phyloP scores from a whole-genome alignment of 2,329 filamentous ascomycete genomes.

The Fusarium continuum region DNA sequence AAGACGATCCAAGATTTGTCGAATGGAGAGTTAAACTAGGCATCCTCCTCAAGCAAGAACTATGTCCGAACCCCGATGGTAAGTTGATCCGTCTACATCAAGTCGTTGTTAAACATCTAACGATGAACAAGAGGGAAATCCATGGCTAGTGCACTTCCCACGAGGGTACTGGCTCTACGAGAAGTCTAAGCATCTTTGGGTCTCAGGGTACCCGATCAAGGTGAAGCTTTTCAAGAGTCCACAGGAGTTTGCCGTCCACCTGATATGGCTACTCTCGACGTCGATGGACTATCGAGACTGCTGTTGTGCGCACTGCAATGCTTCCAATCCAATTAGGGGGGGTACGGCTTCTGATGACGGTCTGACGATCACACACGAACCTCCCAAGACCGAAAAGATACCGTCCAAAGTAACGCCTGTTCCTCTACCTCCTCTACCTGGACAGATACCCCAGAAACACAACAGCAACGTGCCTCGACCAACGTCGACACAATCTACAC shows the following conservation, averaged over 20 bases:
- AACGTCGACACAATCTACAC: conserved; percentile 44
- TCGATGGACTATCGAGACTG: conserved; percentile 60
- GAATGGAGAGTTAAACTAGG: conserved; percentile 58
- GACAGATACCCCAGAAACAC: conserved; percentile 48
- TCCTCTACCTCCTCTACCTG: conserved; percentile 49
- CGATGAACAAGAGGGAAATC: conserved; percentile 50
- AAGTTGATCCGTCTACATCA: conserved; percentile 17
- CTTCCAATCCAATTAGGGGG: conserved; percentile 42
- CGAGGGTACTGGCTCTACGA: conserved; percentile 59
- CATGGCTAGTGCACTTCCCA: conserved; percentile 58
- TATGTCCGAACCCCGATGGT: conserved; percentile 54
- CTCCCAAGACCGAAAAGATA: conserved; percentile 40
- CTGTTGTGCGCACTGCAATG: conserved; percentile 61
- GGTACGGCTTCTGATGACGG: conserved; percentile 42
- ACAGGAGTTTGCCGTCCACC: conserved; percentile 62
- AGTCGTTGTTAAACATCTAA: conserved; percentile 18
- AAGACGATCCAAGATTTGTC: conserved; percentile 55
- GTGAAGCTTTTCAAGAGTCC: conserved; percentile 61
- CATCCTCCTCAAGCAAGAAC: conserved; percentile 57
- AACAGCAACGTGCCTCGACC: conserved; percentile 34
- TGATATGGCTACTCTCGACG: conserved; percentile 61
- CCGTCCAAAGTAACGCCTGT: conserved; percentile 50
- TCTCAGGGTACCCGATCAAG: conserved; percentile 60
- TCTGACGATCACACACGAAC: conserved; percentile 35
- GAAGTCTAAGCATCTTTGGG: conserved; percentile 59